A percentile compares a stretch with the other conserved stretches of the same genome.
These are phyloP conservation scores for Ophiostoma sp. DNA, from an alignment of 2,329 filamentous ascomycete species.

Conservation along the genomic window DNA sequence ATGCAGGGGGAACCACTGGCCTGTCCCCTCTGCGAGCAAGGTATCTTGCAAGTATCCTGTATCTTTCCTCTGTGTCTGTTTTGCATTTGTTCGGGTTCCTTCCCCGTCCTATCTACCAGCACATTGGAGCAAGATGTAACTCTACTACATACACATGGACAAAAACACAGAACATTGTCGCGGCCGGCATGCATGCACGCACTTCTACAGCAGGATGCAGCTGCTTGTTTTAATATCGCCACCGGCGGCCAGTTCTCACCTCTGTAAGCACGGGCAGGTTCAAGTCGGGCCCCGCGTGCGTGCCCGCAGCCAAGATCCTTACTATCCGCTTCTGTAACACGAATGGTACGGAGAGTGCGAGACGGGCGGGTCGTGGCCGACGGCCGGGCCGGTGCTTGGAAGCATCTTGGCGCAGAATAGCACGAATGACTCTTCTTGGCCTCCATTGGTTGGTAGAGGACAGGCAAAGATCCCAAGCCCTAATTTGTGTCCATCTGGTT, in stretches of 20 bases:
- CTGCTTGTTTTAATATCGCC: not conserved
- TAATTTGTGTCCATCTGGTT: not conserved
- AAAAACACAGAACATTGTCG: not conserved
- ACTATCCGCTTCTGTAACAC: not conserved
- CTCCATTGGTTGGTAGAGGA: not conserved
- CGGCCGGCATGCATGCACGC: not conserved
- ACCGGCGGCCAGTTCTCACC: not conserved
- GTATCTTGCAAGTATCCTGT: not conserved
- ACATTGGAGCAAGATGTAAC: not conserved
- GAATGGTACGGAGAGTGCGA: not conserved
- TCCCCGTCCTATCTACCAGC: not conserved
- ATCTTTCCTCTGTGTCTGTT: not conserved
- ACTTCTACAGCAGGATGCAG: not conserved
- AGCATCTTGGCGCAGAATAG: not conserved
- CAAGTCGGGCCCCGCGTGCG: not conserved
- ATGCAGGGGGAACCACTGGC: conserved; percentile 8
- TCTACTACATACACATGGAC: not conserved
- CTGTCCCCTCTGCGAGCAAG: not conserved
- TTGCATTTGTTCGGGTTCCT: not conserved
- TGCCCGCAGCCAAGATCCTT: not conserved
- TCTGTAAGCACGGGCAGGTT: not conserved
- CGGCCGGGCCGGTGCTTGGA: not conserved
- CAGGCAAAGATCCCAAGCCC: not conserved
- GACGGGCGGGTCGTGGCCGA: not conserved
- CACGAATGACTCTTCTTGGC: not conserved